These are phyloP conservation scores for Vitis rupestris DNA, from an alignment of 164 flowering plant genomes.

Conservation along the genomic window DNA sequence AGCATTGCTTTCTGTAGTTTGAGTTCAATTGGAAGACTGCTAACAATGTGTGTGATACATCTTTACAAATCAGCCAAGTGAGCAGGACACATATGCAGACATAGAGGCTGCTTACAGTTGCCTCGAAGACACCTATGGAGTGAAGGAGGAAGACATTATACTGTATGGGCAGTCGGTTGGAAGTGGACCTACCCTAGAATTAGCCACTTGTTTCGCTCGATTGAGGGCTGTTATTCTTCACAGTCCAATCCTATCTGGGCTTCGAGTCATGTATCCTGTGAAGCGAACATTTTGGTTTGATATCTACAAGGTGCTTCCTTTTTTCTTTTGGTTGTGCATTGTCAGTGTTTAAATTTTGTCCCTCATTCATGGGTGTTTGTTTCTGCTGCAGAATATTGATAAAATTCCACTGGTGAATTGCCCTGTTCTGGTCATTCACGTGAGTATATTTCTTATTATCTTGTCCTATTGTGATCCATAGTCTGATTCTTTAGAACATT, in stretches of 20 bases:
- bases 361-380: not conserved
- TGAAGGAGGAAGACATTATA: conserved; percentile 76
- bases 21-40: not conserved
- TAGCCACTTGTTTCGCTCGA: conserved; percentile 58
- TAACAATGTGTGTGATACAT: not conserved
- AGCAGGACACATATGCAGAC: conserved; percentile 89
- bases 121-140: conserved; percentile 72
- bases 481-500: too few relatives aligned
- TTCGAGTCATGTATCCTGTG: conserved; percentile 88
- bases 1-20: not conserved
- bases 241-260: conserved; percentile 83
- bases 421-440: conserved; percentile 90
- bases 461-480: not conserved
- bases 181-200: conserved; percentile 87
- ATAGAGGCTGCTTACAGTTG: conserved; percentile 86
- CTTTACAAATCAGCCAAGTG: conserved; percentile 58
- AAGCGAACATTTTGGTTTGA: conserved; percentile 87
- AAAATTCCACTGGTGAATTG: conserved; percentile 62
- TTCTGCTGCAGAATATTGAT: conserved; percentile 72
- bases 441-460: conserved; percentile 40
- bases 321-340: not conserved
- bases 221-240: conserved; percentile 88
- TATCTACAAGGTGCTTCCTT: conserved; percentile 70
- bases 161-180: conserved; percentile 97
- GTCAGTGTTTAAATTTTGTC: not conserved